Conservation (phyloP, 345 rosid species). For the Sonneratia alba region DNA sequence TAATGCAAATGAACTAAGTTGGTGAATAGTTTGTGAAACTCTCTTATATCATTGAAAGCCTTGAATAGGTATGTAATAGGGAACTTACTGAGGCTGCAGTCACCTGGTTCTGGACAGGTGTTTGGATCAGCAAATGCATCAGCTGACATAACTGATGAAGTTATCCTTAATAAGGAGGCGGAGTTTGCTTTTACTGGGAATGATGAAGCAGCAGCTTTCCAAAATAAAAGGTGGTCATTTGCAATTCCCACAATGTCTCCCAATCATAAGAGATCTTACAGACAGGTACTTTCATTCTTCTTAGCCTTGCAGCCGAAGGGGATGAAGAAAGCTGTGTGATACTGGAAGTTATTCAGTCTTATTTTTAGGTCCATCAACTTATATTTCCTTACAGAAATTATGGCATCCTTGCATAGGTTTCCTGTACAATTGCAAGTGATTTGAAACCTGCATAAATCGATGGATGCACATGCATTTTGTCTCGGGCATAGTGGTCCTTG, state of each 20-base stretch:
- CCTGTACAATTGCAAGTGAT: background rate
- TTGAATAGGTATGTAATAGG: background rate
- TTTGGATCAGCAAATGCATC: conserved; percentile 66
- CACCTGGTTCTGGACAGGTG: conserved; percentile 23
- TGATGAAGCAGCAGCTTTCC: conserved; percentile 9
- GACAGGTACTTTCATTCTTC: conserved; percentile 19
- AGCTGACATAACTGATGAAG: conserved; percentile 44
- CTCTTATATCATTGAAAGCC: background rate
- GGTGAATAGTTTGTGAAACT: background rate
- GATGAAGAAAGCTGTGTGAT: background rate
- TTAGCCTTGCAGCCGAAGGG: background rate
- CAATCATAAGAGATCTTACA: conserved; percentile 26
- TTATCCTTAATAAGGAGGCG: conserved; percentile 39
- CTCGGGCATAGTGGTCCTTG: background rate
- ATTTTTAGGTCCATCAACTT: background rate
- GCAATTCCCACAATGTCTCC: conserved; percentile 41
- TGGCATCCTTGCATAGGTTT: too few relatives aligned
- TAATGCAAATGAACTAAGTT: background rate
- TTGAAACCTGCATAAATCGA: too few relatives aligned
- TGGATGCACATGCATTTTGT: background rate
- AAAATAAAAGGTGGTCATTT: conserved; percentile 27
- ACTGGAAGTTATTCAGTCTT: too few relatives aligned
- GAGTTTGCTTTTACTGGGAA: conserved; percentile 16
- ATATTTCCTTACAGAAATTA: too few relatives aligned
- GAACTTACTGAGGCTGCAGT: conserved; percentile 16